These are phyloP conservation scores for Sporothrix luriei DNA, from an alignment of 2,329 filamentous ascomycete species.

Conservation along the genomic window DNA sequence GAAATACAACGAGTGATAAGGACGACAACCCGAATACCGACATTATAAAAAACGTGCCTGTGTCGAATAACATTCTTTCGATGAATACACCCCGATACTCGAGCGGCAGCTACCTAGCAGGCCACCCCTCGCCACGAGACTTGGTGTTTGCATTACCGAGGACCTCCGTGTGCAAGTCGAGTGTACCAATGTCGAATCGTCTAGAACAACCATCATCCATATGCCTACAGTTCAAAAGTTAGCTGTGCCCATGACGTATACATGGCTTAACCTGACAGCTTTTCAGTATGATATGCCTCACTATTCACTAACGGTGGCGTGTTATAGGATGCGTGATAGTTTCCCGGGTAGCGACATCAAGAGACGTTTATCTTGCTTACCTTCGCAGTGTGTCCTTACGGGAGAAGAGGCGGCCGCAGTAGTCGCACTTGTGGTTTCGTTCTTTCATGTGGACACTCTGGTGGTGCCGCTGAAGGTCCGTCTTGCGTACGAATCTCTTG, in stretches of 20 bases:
- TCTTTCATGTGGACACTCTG: constrained; percentile 73
- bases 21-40: too few relatives aligned
- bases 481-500: constrained; percentile 79
- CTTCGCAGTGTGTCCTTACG: constrained; percentile 81
- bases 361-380: constrained; percentile 51
- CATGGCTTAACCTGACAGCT: too few relatives aligned
- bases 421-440: constrained; percentile 68
- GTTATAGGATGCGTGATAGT: too few relatives aligned
- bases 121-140: constrained; percentile 2
- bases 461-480: constrained; percentile 68
- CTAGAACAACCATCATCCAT: constrained; percentile 76
- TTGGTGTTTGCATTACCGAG: constrained; percentile 36
- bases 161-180: constrained; percentile 49
- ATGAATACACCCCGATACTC: too few relatives aligned
- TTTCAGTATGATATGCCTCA: too few relatives aligned
- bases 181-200: constrained; percentile 61
- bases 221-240: constrained; percentile 56
- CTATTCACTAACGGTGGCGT: too few relatives aligned
- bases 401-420: constrained; percentile 72
- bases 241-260: background rate
- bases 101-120: background rate
- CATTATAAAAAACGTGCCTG: too few relatives aligned
- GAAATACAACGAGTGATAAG: too few relatives aligned
- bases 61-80: too few relatives aligned
- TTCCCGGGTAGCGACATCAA: background rate